These are phyloP conservation scores for Rubroboletus pulcherrimus DNA, from an alignment of 768 basidiomycete species.

Conservation along the genomic window DNA sequence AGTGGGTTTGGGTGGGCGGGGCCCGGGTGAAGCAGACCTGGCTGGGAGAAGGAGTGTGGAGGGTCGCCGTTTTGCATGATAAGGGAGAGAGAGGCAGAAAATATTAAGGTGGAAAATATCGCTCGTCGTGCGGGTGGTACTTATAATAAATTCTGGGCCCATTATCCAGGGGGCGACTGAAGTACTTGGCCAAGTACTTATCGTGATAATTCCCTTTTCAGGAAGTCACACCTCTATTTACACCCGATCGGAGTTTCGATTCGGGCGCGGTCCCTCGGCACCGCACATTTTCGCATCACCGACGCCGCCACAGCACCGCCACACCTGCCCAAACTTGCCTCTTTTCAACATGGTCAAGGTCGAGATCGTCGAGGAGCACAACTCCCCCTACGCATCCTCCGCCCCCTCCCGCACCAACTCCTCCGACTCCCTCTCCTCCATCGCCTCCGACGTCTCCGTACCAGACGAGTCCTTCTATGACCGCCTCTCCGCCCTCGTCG, in stretches of 20 bases:
- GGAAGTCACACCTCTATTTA: slow-evolving; percentile 3
- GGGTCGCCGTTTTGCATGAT: slow-evolving; percentile 32
- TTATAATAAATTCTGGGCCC: slow-evolving; percentile 20
- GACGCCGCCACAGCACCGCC: slow-evolving; percentile 21
- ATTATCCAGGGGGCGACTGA: slow-evolving; percentile 14
- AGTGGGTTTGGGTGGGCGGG: not conserved
- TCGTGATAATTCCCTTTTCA: slow-evolving; percentile 7
- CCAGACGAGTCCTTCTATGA: slow-evolving; percentile 83
- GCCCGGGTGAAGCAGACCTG: slow-evolving; percentile 19
- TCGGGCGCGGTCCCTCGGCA: slow-evolving; percentile 21
- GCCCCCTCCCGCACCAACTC: slow-evolving; percentile 69
- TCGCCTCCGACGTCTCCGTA: slow-evolving; percentile 64
- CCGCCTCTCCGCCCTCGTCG: slow-evolving; percentile 86
- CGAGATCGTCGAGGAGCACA: slow-evolving; percentile 78
- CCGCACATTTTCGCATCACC: slow-evolving; percentile 24
- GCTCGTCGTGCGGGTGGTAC: slow-evolving; percentile 15
- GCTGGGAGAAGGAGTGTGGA: slow-evolving; percentile 33
- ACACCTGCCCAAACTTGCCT: not conserved
- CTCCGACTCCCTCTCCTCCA: slow-evolving; percentile 73
- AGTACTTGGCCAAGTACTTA: slow-evolving; percentile 26
- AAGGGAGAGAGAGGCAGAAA: slow-evolving; percentile 20
- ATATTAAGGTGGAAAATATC: slow-evolving; percentile 25
- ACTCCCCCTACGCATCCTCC: slow-evolving; percentile 70
- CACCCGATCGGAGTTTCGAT: slow-evolving; percentile 26
- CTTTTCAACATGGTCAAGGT: slow-evolving; percentile 80